These are phyloP conservation scores for Magnolia sinica DNA, from an alignment of 164 flowering plant species.

Conservation along the genomic window DNA sequence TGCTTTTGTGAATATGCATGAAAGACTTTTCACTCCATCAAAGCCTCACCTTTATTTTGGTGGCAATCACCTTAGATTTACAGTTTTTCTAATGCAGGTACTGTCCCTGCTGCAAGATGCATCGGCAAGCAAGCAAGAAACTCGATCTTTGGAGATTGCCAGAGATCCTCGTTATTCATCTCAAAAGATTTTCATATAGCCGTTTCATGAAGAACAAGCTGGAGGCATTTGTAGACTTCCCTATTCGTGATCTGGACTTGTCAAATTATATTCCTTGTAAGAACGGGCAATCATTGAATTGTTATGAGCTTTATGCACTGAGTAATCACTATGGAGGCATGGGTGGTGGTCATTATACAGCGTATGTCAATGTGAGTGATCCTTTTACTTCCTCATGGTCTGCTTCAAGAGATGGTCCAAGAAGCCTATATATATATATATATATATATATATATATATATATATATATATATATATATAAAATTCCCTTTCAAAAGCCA, in stretches of 20 bases:
- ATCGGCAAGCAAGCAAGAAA: slow-evolving; percentile 87
- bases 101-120: slow-evolving; percentile 84
- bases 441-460: no score
- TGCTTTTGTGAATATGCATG: no score
- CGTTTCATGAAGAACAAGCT: slow-evolving; percentile 78
- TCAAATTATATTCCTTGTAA: slow-evolving; percentile 51
- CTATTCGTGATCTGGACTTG: slow-evolving; percentile 73
- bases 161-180: slow-evolving; percentile 83
- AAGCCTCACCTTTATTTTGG: neutral
- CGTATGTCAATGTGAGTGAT: slow-evolving; percentile 77
- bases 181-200: slow-evolving; percentile 88
- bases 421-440: no score
- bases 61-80: neutral
- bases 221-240: slow-evolving; percentile 88
- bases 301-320: slow-evolving; percentile 78
- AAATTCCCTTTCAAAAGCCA: neutral
- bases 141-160: slow-evolving; percentile 97
- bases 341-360: slow-evolving; percentile 96
- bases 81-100: slow-evolving; percentile 44
- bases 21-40: no score
- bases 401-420: neutral
- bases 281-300: slow-evolving; percentile 34
- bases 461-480: no score
- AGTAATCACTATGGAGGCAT: slow-evolving; percentile 94
- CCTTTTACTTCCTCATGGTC: slow-evolving; percentile 2